These are phyloP conservation scores for Ceratocystis lukuohia DNA, from an alignment of 2,329 filamentous ascomycete species.

Conservation along the genomic window DNA sequence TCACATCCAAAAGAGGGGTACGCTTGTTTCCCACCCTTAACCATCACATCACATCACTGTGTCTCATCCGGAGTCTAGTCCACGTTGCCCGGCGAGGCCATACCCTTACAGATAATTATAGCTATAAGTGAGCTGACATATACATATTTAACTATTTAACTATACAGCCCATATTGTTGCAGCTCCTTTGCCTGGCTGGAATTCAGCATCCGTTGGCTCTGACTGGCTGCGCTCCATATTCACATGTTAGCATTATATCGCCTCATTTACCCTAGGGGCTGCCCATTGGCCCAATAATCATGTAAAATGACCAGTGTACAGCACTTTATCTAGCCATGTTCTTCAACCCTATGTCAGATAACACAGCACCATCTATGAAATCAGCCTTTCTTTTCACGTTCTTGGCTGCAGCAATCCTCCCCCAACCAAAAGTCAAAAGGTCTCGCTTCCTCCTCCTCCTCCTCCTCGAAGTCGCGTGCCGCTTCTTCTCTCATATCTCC, in stretches of 20 bases:
- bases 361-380: too few relatives aligned
- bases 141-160: too few relatives aligned
- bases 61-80: too few relatives aligned
- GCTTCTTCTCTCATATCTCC: neutral
- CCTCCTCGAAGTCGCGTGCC: too few relatives aligned
- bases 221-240: neutral
- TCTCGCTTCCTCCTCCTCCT: too few relatives aligned
- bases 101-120: too few relatives aligned
- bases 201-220: neutral
- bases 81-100: too few relatives aligned
- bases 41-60: neutral
- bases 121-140: too few relatives aligned
- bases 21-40: neutral
- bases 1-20: too few relatives aligned
- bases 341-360: neutral
- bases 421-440: too few relatives aligned
- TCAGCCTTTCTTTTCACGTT: neutral
- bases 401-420: neutral
- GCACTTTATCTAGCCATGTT: neutral
- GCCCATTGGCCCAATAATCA: neutral
- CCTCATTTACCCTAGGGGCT: neutral
- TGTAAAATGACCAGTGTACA: neutral
- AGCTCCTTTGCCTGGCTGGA: too few relatives aligned
- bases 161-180: too few relatives aligned
- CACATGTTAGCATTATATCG: neutral